Conservation (phyloP, 768 basidiomycete genomes). For the Rhodosporidiobolus odoratus region DNA sequence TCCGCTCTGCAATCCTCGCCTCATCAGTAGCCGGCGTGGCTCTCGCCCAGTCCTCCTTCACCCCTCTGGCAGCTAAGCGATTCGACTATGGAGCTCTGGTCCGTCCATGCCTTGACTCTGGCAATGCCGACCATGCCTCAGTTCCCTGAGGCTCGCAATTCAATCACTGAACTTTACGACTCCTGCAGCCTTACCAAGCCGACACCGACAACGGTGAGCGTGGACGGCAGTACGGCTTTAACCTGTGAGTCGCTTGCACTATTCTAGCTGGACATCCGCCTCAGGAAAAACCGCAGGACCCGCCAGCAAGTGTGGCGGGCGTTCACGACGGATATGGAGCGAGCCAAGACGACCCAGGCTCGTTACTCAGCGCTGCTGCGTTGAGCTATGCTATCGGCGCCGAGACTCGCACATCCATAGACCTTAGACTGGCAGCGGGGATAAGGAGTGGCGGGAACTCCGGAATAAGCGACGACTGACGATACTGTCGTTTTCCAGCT, state of each 20-base stretch:
- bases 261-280: constrained; percentile 39
- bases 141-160: neutral
- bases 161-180: neutral
- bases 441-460: neutral
- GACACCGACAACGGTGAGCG: constrained; percentile 52
- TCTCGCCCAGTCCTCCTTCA: constrained; percentile 27
- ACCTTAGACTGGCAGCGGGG: neutral
- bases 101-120: neutral
- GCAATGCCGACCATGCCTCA: neutral
- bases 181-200: constrained; percentile 55
- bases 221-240: constrained; percentile 56
- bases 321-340: too few relatives aligned
- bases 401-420: too few relatives aligned
- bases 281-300: too few relatives aligned
- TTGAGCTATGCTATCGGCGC: too few relatives aligned
- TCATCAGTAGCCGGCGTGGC: constrained; percentile 11
- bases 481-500: neutral
- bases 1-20: constrained; percentile 16
- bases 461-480: constrained; percentile 39
- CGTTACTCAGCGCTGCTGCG: too few relatives aligned
- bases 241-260: constrained; percentile 49
- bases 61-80: constrained; percentile 35
- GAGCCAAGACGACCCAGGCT: too few relatives aligned
- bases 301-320: too few relatives aligned
- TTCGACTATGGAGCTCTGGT: constrained; percentile 32